Evolutionary conservation across 1,139 yeast genomes (phyloP).

Genomic region (Zygoascus sp.): DNA sequence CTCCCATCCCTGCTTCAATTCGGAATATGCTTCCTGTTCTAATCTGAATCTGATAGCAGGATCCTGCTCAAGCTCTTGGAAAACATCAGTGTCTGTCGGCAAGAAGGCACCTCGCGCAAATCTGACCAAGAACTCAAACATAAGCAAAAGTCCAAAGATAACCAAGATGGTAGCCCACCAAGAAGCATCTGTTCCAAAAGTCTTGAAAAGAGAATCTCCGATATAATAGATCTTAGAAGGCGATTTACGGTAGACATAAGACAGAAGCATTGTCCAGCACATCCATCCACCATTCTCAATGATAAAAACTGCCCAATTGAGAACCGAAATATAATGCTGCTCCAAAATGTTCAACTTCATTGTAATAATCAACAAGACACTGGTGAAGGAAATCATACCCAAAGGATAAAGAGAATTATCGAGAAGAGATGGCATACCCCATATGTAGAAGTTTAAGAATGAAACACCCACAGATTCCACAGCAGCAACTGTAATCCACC

Average conservation of each 20-base stretch:
- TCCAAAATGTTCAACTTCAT: conserved; percentile 77
- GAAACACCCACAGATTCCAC: conserved; percentile 67
- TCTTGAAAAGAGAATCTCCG: conserved; percentile 56
- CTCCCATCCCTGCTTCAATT: conserved; percentile 75
- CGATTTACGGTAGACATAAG: conserved; percentile 57
- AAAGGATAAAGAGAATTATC: conserved; percentile 80
- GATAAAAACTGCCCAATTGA: conserved; percentile 62
- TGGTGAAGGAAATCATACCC: conserved; percentile 71
- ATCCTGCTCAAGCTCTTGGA: conserved; percentile 72
- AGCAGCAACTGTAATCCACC: conserved; percentile 79
- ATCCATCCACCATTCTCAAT: conserved; percentile 87
- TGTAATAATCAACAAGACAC: conserved; percentile 66
- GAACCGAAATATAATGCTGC: conserved; percentile 72
- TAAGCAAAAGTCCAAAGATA: conserved; percentile 48
- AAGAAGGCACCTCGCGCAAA: conserved; percentile 51
- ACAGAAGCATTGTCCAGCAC: conserved; percentile 77
- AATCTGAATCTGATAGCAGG: conserved; percentile 60
- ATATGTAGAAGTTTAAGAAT: conserved; percentile 59
- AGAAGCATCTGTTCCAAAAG: conserved; percentile 71
- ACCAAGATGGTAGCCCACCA: conserved; percentile 82
- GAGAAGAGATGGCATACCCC: conserved; percentile 58
- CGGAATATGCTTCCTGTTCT: conserved; percentile 67
- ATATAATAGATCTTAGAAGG: conserved; percentile 69
- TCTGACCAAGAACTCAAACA: conserved; percentile 62
- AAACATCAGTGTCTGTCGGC: conserved; percentile 75